Evolutionary conservation across 2,329 filamentous ascomycete species (phyloP), one percentile per base, ranked within the genome.

Genomic region (Xylariaceae sp.): DNA sequence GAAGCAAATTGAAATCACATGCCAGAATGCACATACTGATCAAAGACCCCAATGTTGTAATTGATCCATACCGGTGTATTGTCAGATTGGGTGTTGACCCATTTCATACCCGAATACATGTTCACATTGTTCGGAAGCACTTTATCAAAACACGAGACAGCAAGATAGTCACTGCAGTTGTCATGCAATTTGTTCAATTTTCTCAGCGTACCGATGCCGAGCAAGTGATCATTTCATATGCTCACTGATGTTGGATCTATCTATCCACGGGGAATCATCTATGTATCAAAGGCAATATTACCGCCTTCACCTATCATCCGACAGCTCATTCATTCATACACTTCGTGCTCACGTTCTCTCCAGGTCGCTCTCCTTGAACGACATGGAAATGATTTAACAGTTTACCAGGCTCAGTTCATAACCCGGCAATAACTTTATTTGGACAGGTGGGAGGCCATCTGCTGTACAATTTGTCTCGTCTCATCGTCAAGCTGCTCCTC

Each of bases 401-500:
- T 11, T 43, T 16, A 12, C 49, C 48, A 16, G 16, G 36, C 31
- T 47, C 45, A 31, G 28, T 31, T 19, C 40, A 42, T 14, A 40
- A 16, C 36, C 47, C 16, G 7, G 18, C 16, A 28, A 13, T 31
- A 11, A 17, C 18, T 19, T 52, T 60, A 68, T 34, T 63, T 64
- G 2, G 60, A 56, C 13, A 68, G 56, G 17, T 56, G 48, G 14
- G 51, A 58, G 36, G 89, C 85, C 48, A 88, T 80, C 66, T 84
- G 79, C 62, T 82, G 75, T 42, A 93, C 76, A 63, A 87, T 77
- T 57, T 77, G 73, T 53, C 88, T 82, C 10, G 86, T 90, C 72
- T 87, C 84, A 9, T 82, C 78, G 63, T 88, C 86, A 40, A 94
- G 78, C 75, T 94, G 89, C 54, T 89, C 87, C 70, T 88, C 80